Evolutionary conservation across 805 yeast species (phyloP), one percentile per base, ranked within the genome.

Genomic region (Citeromyces matritensis): DNA sequence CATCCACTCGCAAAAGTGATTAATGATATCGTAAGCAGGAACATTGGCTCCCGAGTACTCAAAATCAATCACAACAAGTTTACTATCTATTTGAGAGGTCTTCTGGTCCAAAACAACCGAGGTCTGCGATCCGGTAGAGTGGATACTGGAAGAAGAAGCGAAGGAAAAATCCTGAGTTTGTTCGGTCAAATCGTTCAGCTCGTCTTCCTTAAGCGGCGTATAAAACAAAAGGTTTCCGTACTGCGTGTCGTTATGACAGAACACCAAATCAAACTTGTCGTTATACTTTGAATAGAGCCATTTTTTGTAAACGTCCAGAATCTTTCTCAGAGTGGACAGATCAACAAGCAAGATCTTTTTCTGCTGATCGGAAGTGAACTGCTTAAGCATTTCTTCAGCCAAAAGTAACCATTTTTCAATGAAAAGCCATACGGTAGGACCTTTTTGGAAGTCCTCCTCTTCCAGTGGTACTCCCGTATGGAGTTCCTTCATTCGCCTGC

Each of bases 1-100:
- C 96, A 86, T 91, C 98, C 98, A 88, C 57, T 88, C 98, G 40
- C 81, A 69, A 42, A 91, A 81, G 57, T 91, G 98, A 51, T 91
- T 86, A 9, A 86, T 86, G 34, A 91, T 69, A 49, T 91, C 98
- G 48, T 64, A 83, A 2, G 93, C 94, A 2, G 94, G 84, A 29
- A 75, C 62, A 46, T 86, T 91, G 8, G 94, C 74, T 1, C 95
- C 96, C 0, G 95, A 74, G 51, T 88, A 91, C 55, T 91, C 98
- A 51, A 91, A 91, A 51, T 91, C 98, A 45, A 91, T 91, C 8
- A 91, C 98, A 8, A 82, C 94, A 36, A 88, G 61, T 47, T 74
- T 78, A 29, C 73, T 63, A 52, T 80, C 86, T 29, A 48, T 44
- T 29, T 43, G 41, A 27, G 42, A 44, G 4, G 33, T 15, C 5